Percentiles rank a stretch among this genome's conserved stretches.
Conservation (phyloP, 495 filamentous ascomycete genomes). For the Penicillium lagena region DNA sequence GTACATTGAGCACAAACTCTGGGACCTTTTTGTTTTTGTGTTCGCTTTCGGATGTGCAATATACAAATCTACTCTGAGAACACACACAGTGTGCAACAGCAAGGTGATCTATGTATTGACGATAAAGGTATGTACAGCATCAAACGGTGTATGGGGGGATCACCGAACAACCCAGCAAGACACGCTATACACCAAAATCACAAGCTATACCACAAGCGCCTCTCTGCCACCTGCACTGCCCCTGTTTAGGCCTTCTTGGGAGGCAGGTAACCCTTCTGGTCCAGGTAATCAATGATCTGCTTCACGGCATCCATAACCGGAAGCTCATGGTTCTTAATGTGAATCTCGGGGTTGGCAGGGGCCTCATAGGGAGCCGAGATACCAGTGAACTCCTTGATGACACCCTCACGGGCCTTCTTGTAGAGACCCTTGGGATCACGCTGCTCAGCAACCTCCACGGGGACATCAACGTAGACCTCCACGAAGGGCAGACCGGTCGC, state of each 20-base stretch:
- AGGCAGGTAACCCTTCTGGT: slow-evolving; percentile 56
- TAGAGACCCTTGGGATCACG: slow-evolving; percentile 96
- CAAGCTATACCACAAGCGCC: not conserved
- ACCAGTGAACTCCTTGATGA: slow-evolving; percentile 96
- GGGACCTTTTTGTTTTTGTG: slow-evolving; percentile 1
- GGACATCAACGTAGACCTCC: slow-evolving; percentile 86
- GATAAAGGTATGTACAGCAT: slow-evolving; percentile 10
- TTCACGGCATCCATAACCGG: slow-evolving; percentile 79
- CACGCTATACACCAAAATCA: slow-evolving; percentile 2
- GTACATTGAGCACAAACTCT: slow-evolving; percentile 22
- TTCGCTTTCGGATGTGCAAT: not conserved
- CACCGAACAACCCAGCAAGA: slow-evolving; percentile 4
- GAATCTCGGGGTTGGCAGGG: slow-evolving; percentile 78
- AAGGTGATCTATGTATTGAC: not conserved
- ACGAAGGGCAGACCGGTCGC: slow-evolving; percentile 72
- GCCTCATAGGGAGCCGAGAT: slow-evolving; percentile 89
- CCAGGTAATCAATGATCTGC: slow-evolving; percentile 75
- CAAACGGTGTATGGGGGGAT: slow-evolving; percentile 6
- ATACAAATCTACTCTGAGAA: too few species aligned
- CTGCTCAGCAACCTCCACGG: slow-evolving; percentile 84
- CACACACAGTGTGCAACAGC: not conserved
- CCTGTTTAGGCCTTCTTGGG: slow-evolving; percentile 33
- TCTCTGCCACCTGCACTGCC: not conserved
- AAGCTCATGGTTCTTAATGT: slow-evolving; percentile 68
- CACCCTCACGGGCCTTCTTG: slow-evolving; percentile 86